Conservation (phyloP, 2,329 filamentous ascomycete species). For the Fusarium torulosum region DNA sequence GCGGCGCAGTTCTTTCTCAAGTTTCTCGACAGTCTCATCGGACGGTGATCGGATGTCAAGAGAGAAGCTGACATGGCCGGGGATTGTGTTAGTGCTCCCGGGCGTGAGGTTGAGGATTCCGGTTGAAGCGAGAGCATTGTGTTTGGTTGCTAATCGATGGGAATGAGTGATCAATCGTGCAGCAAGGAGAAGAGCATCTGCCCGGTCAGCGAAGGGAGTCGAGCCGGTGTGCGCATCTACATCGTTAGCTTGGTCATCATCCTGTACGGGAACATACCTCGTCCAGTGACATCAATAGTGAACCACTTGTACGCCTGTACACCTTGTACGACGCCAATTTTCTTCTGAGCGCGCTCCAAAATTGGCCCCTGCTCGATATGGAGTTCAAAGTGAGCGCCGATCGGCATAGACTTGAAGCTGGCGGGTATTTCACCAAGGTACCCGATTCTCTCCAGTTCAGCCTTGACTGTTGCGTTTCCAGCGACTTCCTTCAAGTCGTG, state of each 20-base stretch:
- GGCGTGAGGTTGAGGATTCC: constrained; percentile 55
- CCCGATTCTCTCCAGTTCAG: constrained; percentile 75
- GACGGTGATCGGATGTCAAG: constrained; percentile 72
- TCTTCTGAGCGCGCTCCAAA: constrained; percentile 31
- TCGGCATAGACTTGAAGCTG: constrained; percentile 57
- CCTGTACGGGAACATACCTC: constrained; percentile 24
- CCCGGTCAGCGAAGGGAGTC: constrained; percentile 48
- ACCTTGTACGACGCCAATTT: constrained; percentile 38
- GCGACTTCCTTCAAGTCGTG: constrained; percentile 72
- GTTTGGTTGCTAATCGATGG: constrained; percentile 44
- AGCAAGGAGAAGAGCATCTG: constrained; percentile 50
- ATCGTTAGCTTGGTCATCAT: constrained; percentile 46
- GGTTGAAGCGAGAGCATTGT: constrained; percentile 47
- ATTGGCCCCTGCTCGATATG: constrained; percentile 68
- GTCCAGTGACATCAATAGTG: constrained; percentile 42
- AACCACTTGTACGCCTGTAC: constrained; percentile 49
- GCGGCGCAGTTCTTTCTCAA: constrained; percentile 59
- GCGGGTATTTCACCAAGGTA: constrained; percentile 69
- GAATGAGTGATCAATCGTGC: constrained; percentile 48
- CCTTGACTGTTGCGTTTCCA: constrained; percentile 45
- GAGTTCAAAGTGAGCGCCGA: constrained; percentile 80
- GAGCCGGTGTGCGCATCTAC: constrained; percentile 46
- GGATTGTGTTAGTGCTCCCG: constrained; percentile 77
- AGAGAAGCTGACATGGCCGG: constrained; percentile 72
- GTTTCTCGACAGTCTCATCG: constrained; percentile 63